Base-by-base conservation (phyloP, 2,329 filamentous ascomycete genomes). In the Pseudogymnoascus sp. region DNA sequence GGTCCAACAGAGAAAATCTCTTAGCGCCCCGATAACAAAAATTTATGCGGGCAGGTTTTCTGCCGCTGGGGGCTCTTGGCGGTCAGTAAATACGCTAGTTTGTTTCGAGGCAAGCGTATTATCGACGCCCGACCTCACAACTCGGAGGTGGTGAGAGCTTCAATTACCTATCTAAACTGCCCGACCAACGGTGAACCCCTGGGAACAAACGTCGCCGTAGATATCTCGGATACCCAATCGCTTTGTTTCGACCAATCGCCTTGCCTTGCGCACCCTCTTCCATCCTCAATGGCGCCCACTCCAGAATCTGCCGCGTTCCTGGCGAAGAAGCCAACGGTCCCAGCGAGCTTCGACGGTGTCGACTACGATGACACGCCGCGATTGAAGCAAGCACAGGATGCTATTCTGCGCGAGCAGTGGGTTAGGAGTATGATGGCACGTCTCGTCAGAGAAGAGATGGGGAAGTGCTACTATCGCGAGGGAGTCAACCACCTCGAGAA, bases 401-500 rank as follows among this genome's bases (percentile, higher is more conserved):
- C 89, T 65, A 82, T 94, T 61, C 82, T 94, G 68, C 82, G 89
- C 64, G 89, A 94, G 77, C 89, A 94, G 77, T 94, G 90, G 90
- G 88, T 94, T 62, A 85, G 84, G 72, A 85, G 86, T 72, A 94
- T 94, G 89, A 94, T 92, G 89, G 88, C 87, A 61, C 81, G 89
- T 63, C 76, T 94, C 64, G 88, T 94, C 60, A 79, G 88, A 65
- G 87, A 92, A 73, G 89, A 94, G 78, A 78, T 94, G 77, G 81
- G 85, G 74, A 92, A 90, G 77, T 94, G 89, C 79, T 94, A 94
- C 75, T 83, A 84, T 74, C 80, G 83, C 67, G 88, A 94, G 75
- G 90, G 89, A 60, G 88, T 92, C 66, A 94, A 94, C 74, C 89
- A 94, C 73, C 75, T 94, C 73, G 89, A 92, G 80, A 94, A 92